Evolutionary conservation across 2,329 filamentous ascomycete species (phyloP), one percentile per base, ranked within the genome.

Genomic region (Pestalotiopsis fici): DNA sequence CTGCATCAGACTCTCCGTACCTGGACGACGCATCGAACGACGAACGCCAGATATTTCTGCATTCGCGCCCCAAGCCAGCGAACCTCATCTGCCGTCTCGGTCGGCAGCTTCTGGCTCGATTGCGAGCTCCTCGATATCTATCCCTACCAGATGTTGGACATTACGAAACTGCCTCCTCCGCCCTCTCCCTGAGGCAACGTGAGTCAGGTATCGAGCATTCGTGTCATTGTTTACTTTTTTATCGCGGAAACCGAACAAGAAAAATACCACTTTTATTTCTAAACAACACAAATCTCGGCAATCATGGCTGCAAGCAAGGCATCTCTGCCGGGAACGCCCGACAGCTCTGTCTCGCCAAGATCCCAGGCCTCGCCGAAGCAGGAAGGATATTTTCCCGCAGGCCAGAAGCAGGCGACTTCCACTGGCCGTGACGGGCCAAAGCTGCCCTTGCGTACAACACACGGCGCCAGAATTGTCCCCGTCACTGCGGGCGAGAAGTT

Each of bases 101-200:
- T 12, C 27, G 57, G 57, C 28, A 60, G 57, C 28, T 59, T 54
- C 37, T 25, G 37, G 37, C 64, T 55, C 56, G 18, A 39, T 21
- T 23, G n/a, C 6, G 54, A 65, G 64, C 64, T 50, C 37, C n/a
- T 54, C 21, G 50, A 12, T 15, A 21, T 28, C 9, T 61, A 65
- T 67, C 65, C 66, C 66, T 68, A 69, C 76, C 74, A 74, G 73
- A 82, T 82, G 80, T 78, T 71, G 74, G 74, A 73, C 71, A 64
- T 73, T 73, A 75, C 75, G 70, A 75, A 71, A 72, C 75, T 78
- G 74, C 80, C 78, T 79, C 77, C 79, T 80, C 80, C 78, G 79
- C 79, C 80, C 80, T 81, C 79, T 74, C 69, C 69, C 70, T 72
- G 80, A 82, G 81, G 79, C 77, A 78, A 78, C 76, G 75, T 75